Base-by-base conservation (phyloP, 2,329 filamentous ascomycete species). In the Penicillium corylophilum region DNA sequence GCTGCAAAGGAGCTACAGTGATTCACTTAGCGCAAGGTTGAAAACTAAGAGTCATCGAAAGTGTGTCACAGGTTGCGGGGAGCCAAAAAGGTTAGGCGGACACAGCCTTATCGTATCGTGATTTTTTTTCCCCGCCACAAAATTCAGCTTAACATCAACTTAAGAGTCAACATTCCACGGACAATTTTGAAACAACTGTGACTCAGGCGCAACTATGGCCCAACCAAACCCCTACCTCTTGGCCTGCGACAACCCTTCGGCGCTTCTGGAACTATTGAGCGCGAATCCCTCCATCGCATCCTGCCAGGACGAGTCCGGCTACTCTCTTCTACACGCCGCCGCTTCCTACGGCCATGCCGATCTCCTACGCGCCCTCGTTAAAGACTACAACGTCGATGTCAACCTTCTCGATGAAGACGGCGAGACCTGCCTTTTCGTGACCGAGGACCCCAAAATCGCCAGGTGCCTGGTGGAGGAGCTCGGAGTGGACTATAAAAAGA, bases 401-500 rank as follows among this genome's bases (percentile, higher is more conserved):
- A 87, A 96, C 68, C 77, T 96, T 46, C 83, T 82, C 60, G 94
- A 99, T 68, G 90, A 96, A 70, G 94, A 99, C 69, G 83, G 86
- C 50, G 94, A 99, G 74, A 96, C 93, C 1, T 88, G 93, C n/a
- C 78, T 99, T 4, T 99, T 96, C 67, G 90, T 91, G n/a, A 85
- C 86, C 24, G 94, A 99, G 73, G 89, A 84, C 0, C 78, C 88
- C 44, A 86, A 89, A 4, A 86, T 90, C 39, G 93, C 93, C 18
- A 83, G 83, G 62, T 82, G 86, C 46, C 78, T 99, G 7, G 82
- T 97, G 3, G 90, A 95, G 65, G 90, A 96, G 70, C 78, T 97
- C 3, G 83, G 85, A 5, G 83, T 88, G 28, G 85, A 95, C 62
- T 71, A 82, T 33, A 74, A 73, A 18, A 77, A 86, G 53, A 80